phyloP scores from a whole-genome alignment of 805 yeast species.

The Teunomyces tritomae region DNA sequence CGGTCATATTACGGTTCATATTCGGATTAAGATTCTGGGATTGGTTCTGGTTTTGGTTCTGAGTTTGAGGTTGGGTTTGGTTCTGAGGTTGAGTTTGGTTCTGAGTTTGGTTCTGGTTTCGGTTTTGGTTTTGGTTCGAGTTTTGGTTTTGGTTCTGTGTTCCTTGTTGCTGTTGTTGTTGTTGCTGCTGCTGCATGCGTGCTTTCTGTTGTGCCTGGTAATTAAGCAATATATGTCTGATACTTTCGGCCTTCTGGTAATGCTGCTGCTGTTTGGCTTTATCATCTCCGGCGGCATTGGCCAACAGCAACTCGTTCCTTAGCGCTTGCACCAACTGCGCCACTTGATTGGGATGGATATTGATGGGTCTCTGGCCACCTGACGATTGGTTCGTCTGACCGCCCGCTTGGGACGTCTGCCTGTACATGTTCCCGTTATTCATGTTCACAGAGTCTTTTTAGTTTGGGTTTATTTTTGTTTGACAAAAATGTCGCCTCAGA shows the following conservation, averaged over 20 bases:
- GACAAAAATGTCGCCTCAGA: background rate
- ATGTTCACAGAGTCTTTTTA: background rate
- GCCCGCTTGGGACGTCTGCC: background rate
- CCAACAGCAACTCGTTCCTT: conserved; percentile 57
- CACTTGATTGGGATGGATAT: conserved; percentile 50
- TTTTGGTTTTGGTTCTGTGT: conserved; percentile 6
- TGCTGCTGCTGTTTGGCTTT: conserved; percentile 64
- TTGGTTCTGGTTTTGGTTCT: conserved; percentile 13
- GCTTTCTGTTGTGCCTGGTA: conserved; percentile 47
- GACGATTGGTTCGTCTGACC: background rate
- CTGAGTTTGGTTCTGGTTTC: conserved; percentile 1
- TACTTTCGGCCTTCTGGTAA: conserved; percentile 58
- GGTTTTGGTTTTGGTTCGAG: background rate
- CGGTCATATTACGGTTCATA: too few relatives aligned
- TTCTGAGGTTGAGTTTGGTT: too few relatives aligned
- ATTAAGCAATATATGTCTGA: conserved; percentile 57
- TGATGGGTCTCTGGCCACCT: conserved; percentile 14
- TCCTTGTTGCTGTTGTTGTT: conserved; percentile 18
- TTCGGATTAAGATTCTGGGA: conserved; percentile 9
- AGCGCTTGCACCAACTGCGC: conserved; percentile 60
- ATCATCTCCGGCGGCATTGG: conserved; percentile 58
- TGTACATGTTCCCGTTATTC: conserved; percentile 5
- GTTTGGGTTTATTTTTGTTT: background rate
- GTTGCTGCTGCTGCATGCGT: conserved; percentile 15
- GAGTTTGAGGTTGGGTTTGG: conserved; percentile 1